Evolutionary conservation across 2,329 filamentous ascomycete species (phyloP).

Genomic region (Simplicillium sp.): DNA sequence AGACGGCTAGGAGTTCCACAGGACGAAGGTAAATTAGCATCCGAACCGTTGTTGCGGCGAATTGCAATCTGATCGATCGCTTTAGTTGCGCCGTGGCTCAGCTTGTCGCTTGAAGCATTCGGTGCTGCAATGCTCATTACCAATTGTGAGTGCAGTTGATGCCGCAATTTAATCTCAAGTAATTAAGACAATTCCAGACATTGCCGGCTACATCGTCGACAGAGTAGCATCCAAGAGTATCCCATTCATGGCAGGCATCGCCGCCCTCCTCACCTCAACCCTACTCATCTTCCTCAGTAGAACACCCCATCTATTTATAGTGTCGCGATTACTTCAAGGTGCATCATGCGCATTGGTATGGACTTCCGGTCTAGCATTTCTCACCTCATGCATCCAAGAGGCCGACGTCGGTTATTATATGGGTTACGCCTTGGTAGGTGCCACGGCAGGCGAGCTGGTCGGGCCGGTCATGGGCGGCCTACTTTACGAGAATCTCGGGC

Average conservation of each 20-base stretch:
- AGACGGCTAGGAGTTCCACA: background rate
- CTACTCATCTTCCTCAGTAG: background rate
- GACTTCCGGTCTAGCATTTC: background rate
- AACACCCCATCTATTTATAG: background rate
- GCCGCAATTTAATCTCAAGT: too few species aligned
- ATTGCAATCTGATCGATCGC: background rate
- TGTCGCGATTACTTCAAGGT: background rate
- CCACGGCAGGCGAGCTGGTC: background rate
- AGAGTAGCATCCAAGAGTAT: background rate
- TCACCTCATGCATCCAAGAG: background rate
- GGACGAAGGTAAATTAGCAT: background rate
- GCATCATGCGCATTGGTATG: background rate
- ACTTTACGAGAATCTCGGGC: background rate
- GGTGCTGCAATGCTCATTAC: background rate
- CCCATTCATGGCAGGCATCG: background rate
- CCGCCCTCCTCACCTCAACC: background rate
- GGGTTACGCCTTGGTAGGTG: background rate
- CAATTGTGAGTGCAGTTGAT: background rate
- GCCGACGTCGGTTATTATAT: background rate
- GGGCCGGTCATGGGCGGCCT: background rate
- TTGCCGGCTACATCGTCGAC: background rate
- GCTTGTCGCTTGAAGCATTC: background rate
- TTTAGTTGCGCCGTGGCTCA: background rate
- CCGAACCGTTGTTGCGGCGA: background rate
- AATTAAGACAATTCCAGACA: too few species aligned